A percentile compares a stretch with the other conserved stretches of the same genome.
phyloP scores from a whole-genome alignment of 2,329 filamentous ascomycete species.

The Byssochlamys sp. region DNA sequence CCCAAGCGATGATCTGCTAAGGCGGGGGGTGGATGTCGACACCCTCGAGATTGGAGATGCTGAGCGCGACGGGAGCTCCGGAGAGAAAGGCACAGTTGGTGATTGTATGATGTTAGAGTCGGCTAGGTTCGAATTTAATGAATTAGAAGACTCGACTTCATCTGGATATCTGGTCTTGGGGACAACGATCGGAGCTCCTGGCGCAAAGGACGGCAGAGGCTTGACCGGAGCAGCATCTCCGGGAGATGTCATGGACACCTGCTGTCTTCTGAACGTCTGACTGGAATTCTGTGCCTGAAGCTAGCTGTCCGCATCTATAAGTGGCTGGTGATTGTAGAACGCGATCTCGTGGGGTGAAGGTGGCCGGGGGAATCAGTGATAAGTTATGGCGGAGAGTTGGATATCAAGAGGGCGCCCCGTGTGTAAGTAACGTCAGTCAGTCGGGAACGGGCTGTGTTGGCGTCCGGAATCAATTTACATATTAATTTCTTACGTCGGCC shows the following conservation, averaged over 20 bases:
- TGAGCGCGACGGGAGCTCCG: slow-evolving; percentile 58
- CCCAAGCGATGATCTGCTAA: slow-evolving; percentile 38
- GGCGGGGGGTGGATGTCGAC: slow-evolving; percentile 44
- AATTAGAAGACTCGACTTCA: slow-evolving; percentile 43
- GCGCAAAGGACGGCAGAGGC: slow-evolving; percentile 60
- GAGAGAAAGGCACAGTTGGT: slow-evolving; percentile 45
- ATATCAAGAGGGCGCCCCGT: neutral
- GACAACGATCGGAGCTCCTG: slow-evolving; percentile 51
- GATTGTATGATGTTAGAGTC: slow-evolving; percentile 48
- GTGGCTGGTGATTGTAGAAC: neutral
- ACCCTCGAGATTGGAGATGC: slow-evolving; percentile 56
- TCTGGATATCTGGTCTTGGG: slow-evolving; percentile 50
- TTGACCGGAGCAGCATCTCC: slow-evolving; percentile 56
- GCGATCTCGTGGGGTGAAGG: neutral
- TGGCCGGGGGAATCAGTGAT: neutral
- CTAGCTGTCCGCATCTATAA: slow-evolving; percentile 11
- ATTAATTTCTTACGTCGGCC: neutral
- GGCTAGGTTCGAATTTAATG: slow-evolving; percentile 34
- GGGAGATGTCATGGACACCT: slow-evolving; percentile 57
- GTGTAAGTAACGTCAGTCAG: neutral
- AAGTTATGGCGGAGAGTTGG: neutral
- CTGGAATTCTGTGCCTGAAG: neutral
- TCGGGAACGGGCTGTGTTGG: neutral
- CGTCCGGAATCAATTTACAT: neutral
- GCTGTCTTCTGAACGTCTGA: slow-evolving; percentile 4